Percentiles rank a stretch among this genome's conserved stretches.
Conservation (phyloP, 331 rosid species). For the Malus hybrid region DNA sequence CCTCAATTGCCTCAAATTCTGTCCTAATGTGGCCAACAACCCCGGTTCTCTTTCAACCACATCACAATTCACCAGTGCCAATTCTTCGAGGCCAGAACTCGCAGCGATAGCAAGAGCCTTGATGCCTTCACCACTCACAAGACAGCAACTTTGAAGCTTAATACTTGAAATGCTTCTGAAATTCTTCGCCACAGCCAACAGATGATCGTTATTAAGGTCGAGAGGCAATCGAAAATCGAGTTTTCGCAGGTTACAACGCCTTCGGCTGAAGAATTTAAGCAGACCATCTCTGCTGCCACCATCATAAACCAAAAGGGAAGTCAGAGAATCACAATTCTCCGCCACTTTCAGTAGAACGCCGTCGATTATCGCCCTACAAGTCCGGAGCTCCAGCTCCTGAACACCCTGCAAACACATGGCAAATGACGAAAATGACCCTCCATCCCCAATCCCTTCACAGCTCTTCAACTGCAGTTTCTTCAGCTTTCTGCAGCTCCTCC, state of each 20-base stretch:
- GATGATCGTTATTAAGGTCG: conserved; percentile 68
- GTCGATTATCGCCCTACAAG: conserved; percentile 75
- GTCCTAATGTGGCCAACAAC: conserved; percentile 72
- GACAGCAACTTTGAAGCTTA: conserved; percentile 76
- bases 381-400: conserved; percentile 60
- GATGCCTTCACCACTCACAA: conserved; percentile 73
- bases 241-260: conserved; percentile 30
- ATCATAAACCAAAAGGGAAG: conserved; percentile 64
- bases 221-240: conserved; percentile 79
- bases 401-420: conserved; percentile 42
- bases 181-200: conserved; percentile 39
- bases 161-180: conserved; percentile 39
- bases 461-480: conserved; percentile 41
- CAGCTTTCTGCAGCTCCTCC: conserved; percentile 59
- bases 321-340: conserved; percentile 43
- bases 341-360: conserved; percentile 46
- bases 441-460: conserved; percentile 72
- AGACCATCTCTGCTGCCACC: conserved; percentile 78
- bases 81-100: conserved; percentile 52
- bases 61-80: conserved; percentile 75
- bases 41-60: conserved; percentile 82
- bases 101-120: conserved; percentile 43
- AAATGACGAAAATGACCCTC: conserved; percentile 57
- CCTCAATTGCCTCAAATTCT: conserved; percentile 53
- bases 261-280: conserved; percentile 40